A percentile compares a stretch with the other conserved stretches of the same genome.
These are phyloP conservation scores for Colletotrichum melonis DNA, from an alignment of 2,329 filamentous ascomycete species.

Conservation along the genomic window DNA sequence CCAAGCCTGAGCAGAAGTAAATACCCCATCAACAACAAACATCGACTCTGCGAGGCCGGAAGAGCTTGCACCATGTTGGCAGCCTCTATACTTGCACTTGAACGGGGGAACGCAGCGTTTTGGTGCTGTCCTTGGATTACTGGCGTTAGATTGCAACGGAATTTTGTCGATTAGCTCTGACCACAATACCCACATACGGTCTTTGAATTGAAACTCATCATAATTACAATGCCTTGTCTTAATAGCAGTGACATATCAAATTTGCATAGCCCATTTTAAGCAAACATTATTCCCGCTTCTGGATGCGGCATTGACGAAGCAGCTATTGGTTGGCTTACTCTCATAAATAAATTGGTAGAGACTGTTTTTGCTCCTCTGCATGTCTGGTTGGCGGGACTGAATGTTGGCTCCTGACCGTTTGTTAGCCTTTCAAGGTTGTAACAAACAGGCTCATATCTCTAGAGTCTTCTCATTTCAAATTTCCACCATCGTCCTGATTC, in stretches of 20 bases:
- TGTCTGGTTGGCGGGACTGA: neutral
- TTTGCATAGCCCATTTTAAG: neutral
- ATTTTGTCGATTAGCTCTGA: constrained; percentile 5
- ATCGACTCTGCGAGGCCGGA: neutral
- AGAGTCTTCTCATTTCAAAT: neutral
- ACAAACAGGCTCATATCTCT: neutral
- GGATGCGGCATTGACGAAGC: neutral
- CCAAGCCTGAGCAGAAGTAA: constrained; percentile 37
- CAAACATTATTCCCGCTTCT: constrained; percentile 4
- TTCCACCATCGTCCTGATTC: neutral
- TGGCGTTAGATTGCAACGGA: neutral
- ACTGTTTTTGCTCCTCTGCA: constrained; percentile 8
- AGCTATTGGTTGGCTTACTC: neutral
- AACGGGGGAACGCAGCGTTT: neutral
- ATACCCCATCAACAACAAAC: neutral
- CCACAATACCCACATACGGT: constrained; percentile 24
- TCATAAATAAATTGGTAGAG: neutral
- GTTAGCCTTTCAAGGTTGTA: neutral
- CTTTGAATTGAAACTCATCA: neutral
- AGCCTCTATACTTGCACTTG: neutral
- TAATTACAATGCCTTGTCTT: neutral
- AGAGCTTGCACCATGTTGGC: neutral
- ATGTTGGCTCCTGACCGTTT: constrained; percentile 1
- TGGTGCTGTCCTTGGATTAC: neutral
- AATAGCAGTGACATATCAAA: neutral